Evolutionary conservation across 441 rosid genomes (phyloP), one percentile per base, ranked within the genome.

Genomic region (Bruguiera hainesii): DNA sequence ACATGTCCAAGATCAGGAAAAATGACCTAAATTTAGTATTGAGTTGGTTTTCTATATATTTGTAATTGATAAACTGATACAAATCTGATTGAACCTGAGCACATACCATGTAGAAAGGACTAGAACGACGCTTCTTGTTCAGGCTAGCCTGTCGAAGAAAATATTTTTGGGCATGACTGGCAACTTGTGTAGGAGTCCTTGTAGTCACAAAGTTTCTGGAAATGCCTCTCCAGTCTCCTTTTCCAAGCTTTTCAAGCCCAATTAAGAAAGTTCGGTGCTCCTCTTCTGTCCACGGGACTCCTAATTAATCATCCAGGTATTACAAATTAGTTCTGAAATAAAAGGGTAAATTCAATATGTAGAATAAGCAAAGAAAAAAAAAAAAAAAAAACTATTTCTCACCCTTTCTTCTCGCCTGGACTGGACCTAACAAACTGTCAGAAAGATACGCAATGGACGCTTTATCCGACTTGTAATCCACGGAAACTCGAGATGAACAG

Each of bases 191-290:
- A 25, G 96, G 96, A 63, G 96, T 88, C 83, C 96, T 88, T 20
- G 97, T 87, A 39, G 82, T 80, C 39, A 92, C 98, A 60, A 78
- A 90, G 72, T 83, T 81, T 68, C 80, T 84, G 5, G 98, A 87
- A 49, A 92, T 92, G 71, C 98, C 98, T 72, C 95, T 92, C 98
- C 98, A 92, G 48, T 92, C 96, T 62, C 98, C 96, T 61, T 85
- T 92, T 59, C 98, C 98, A 28, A 88, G 89, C 81, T 76, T 90
- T 76, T 87, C 93, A 5, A 92, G 73, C 76, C 98, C 98, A 3
- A 76, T 28, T 30, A 92, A 76, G 81, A 92, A 89, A 18, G 65
- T 66, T 62, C 81, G 67, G 68, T 92, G 98, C 76, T 92, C 98
- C 65, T 85, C 96, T 76, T 88, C 98, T 23, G 96, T 84, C 96